A percentile compares a stretch with the other conserved stretches of the same genome.
These are phyloP conservation scores for Monilinia polystroma DNA, from an alignment of 2,329 filamentous ascomycete genomes.

Conservation along the genomic window DNA sequence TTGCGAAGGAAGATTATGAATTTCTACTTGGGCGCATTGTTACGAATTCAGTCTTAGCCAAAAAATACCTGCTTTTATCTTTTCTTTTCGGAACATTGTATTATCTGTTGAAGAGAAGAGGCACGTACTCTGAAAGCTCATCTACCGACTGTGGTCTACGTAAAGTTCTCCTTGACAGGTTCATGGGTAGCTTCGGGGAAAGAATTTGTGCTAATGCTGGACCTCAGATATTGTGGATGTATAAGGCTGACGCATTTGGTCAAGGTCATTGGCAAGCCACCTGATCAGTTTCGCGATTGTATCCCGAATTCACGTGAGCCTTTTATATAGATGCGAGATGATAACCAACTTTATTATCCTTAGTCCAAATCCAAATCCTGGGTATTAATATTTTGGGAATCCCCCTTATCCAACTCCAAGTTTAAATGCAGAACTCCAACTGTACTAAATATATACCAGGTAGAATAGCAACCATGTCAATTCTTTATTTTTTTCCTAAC, in stretches of 20 bases:
- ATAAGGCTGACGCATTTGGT: background rate
- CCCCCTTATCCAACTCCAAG: conserved; percentile 14
- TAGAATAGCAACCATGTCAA: conserved; percentile 24
- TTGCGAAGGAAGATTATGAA: no score
- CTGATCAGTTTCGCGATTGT: background rate
- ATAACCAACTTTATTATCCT: conserved; percentile 3
- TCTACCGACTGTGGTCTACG: background rate
- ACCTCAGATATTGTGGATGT: background rate
- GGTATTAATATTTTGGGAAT: conserved; percentile 6
- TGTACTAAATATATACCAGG: background rate
- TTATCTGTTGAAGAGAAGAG: no score
- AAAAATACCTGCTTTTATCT: no score
- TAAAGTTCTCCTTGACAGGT: background rate
- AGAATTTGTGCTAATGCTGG: background rate
- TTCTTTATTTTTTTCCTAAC: conserved; percentile 59
- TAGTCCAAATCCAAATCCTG: conserved; percentile 20
- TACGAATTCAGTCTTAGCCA: no score
- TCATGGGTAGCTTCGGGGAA: background rate
- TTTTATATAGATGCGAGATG: conserved; percentile 6
- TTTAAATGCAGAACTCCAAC: background rate
- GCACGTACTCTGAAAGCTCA: background rate
- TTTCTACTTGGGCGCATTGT: no score
- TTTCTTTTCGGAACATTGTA: no score
- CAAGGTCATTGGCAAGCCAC: background rate
- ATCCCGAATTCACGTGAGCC: background rate